A percentile compares a stretch with the other conserved stretches of the same genome.
phyloP scores from a whole-genome alignment of 2,329 filamentous ascomycete genomes.

The Proliferodiscus dingleyae region DNA sequence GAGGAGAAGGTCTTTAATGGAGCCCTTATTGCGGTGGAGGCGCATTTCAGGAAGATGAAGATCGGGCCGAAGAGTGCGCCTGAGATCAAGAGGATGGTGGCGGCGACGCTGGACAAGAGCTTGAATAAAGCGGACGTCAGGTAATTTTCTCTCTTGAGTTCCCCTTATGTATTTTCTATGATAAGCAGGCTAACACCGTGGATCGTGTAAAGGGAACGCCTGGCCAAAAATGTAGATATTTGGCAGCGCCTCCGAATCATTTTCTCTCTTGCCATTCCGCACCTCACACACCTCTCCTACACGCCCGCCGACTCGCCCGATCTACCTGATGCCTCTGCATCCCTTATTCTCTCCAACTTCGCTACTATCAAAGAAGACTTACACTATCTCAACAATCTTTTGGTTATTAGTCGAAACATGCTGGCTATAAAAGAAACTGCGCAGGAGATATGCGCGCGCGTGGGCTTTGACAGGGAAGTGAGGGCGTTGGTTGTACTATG shows the following conservation, averaged over 20 bases:
- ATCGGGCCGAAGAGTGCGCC: slow-evolving; percentile 50
- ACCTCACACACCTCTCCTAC: slow-evolving; percentile 53
- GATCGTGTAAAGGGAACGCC: slow-evolving; percentile 43
- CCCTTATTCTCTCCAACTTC: slow-evolving; percentile 59
- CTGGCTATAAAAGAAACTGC: slow-evolving; percentile 61
- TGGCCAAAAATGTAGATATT: slow-evolving; percentile 59
- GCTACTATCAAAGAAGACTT: slow-evolving; percentile 56
- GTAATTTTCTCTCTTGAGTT: slow-evolving; percentile 33
- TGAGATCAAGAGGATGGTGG: slow-evolving; percentile 52
- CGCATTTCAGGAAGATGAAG: slow-evolving; percentile 53
- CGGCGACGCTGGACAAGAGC: slow-evolving; percentile 59
- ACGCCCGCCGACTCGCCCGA: slow-evolving; percentile 49
- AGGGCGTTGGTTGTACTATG: slow-evolving; percentile 62
- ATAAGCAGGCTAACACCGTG: slow-evolving; percentile 5
- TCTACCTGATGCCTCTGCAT: too few relatives aligned
- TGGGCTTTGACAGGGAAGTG: slow-evolving; percentile 61
- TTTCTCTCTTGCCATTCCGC: slow-evolving; percentile 56
- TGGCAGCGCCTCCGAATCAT: slow-evolving; percentile 62
- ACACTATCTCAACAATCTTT: slow-evolving; percentile 59
- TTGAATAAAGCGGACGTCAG: slow-evolving; percentile 54
- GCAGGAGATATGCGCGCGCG: slow-evolving; percentile 60
- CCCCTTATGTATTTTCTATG: neutral
- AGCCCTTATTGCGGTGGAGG: slow-evolving; percentile 56
- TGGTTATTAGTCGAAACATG: slow-evolving; percentile 62
- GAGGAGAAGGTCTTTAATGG: slow-evolving; percentile 60